These are phyloP conservation scores for Cicer yamashitae DNA, from an alignment of 306 rosid species.

Conservation along the genomic window DNA sequence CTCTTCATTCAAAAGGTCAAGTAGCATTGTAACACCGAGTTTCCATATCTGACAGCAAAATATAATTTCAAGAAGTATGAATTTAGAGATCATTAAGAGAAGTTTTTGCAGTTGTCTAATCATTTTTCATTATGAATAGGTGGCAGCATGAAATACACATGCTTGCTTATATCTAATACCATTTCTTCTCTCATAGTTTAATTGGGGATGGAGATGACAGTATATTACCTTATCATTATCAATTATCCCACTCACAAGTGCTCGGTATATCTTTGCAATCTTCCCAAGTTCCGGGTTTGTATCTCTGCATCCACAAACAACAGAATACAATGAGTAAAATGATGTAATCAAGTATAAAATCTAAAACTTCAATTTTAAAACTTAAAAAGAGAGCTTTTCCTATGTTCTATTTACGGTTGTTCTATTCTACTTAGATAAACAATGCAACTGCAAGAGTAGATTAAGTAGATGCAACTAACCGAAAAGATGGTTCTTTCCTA, in stretches of 20 bases:
- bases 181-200: not conserved
- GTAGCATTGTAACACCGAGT: too few species aligned
- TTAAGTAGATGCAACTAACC: constrained; percentile 12
- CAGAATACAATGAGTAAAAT: constrained; percentile 27
- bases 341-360: constrained; percentile 18
- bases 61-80: too few species aligned
- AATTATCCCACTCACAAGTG: constrained; percentile 74
- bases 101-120: not conserved
- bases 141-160: not conserved
- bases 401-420: constrained; percentile 1
- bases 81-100: too few species aligned
- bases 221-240: constrained; percentile 70
- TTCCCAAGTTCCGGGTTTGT: constrained; percentile 64
- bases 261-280: constrained; percentile 80
- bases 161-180: not conserved
- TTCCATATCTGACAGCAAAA: too few species aligned
- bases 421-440: constrained; percentile 6
- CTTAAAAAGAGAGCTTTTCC: not conserved
- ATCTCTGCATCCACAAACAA: constrained; percentile 51
- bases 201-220: not conserved
- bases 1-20: too few species aligned
- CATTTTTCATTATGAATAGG: not conserved
- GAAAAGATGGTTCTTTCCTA: constrained; percentile 37
- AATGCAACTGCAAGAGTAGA: constrained; percentile 13
- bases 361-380: constrained; percentile 21